Evolutionary conservation across 345 rosid genomes (phyloP), one percentile per base, ranked within the genome.

Genomic region (Brassica carinata): DNA sequence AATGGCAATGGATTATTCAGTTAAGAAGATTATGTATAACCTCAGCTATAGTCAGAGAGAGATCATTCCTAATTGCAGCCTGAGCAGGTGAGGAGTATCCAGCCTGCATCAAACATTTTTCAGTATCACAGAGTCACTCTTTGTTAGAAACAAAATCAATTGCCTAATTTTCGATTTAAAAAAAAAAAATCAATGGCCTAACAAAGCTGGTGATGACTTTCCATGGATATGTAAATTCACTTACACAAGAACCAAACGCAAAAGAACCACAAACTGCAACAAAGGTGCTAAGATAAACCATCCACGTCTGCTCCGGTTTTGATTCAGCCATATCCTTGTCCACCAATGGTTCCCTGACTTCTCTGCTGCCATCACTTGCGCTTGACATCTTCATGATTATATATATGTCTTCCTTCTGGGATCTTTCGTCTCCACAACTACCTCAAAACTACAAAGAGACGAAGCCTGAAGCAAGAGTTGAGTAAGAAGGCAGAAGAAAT

Each of bases 1-100:
- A 55, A 9, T 55, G 77, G 48, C 53, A 72, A 43, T 29, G 4
- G 3, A 57, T 57, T 5, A 57, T 31, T 48, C 51, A 48, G 5
- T 45, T 31, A 38, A 62, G 5, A 69, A 23, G 64, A 33, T 11
- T 61, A n/a, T 31, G 51, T 59, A 48, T 26, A 59, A 89, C 97
- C 92, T 91, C 89, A 40, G 90, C 90, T 48, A 90, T 80, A 67
- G 89, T 77, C 3, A 94, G 86, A 73, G 89, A 79, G 53, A 94
- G 83, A 79, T 92, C 98, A 73, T 83, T 82, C 84, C 85, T 88
- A 17, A 94, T 91, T 26, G 97, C 98, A 57, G 85, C 74, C 86
- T 94, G 97, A 67, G 97, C 88, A 31, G 97, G 97, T 26, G 97
- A 94, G 7, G 98, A 94, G 74, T 87, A 92, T 30, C 97, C 98